Evolutionary conservation across 1,139 yeast species (phyloP).

Genomic region (Sugiyamaella novakii): DNA sequence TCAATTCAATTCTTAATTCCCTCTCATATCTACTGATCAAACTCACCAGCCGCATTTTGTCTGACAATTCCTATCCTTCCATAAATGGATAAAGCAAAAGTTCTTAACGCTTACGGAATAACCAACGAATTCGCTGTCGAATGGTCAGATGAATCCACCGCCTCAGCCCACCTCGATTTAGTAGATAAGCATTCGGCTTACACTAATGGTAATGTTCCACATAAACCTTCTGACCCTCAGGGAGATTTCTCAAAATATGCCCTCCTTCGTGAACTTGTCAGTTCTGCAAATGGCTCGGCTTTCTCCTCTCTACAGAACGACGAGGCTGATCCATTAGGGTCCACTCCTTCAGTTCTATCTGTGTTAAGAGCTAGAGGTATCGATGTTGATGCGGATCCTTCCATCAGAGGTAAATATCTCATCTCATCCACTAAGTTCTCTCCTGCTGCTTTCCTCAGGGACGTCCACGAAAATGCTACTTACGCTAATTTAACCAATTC

Average conservation of each 20-base stretch:
- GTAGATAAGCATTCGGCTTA: slow-evolving; percentile 4
- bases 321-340: slow-evolving; percentile 46
- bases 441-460: slow-evolving; percentile 66
- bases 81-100: slow-evolving; percentile 17
- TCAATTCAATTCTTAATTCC: no score
- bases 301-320: slow-evolving; percentile 34
- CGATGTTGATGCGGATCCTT: slow-evolving; percentile 34
- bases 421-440: slow-evolving; percentile 75
- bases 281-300: slow-evolving; percentile 25
- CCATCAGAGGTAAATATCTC: slow-evolving; percentile 52
- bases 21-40: no score
- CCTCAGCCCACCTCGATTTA: slow-evolving; percentile 16
- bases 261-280: slow-evolving; percentile 34
- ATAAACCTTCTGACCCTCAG: slow-evolving; percentile 1
- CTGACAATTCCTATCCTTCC: no score
- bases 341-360: slow-evolving; percentile 38
- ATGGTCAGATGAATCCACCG: slow-evolving; percentile 33
- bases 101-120: slow-evolving; percentile 35
- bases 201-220: slow-evolving; percentile 6
- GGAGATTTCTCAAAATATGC: slow-evolving; percentile 34
- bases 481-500: slow-evolving; percentile 62
- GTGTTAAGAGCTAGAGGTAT: slow-evolving; percentile 39
- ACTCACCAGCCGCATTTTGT: no score
- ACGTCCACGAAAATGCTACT: slow-evolving; percentile 70
- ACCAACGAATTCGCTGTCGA: slow-evolving; percentile 35